Evolutionary conservation across 2,329 filamentous ascomycete species (phyloP), one percentile per base, ranked within the genome.

Genomic region (Trichoderma arundinaceum): DNA sequence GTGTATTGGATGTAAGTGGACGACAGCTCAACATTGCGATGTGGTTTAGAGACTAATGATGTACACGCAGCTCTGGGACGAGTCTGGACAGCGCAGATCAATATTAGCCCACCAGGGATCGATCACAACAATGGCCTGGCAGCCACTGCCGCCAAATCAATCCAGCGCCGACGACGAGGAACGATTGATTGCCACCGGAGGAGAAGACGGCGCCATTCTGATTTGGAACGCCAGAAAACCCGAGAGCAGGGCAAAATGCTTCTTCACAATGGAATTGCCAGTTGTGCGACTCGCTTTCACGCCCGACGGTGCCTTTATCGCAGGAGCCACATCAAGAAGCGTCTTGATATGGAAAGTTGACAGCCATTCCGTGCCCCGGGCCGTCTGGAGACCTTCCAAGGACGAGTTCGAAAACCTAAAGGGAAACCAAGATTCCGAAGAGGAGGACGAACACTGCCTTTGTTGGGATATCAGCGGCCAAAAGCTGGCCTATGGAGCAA

Each of bases 291-390:
- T 89, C 2, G 81, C 87, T 1, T 89, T 89, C 67, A 88, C 86
- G 0, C 87, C 87, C 0, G 86, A 89, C 67, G 87, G 87, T 1
- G 82, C 82, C 19, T 88, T 88, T 69, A 83, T 90, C 59, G 87
- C 87, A 0, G 86, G 85, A 4, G 87, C 86, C 5, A 88, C 86
- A 0, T 81, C 81, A 19, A 82, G 83, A 39, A 82, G 81, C 65
- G 84, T 89, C 13, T 76, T 88, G 44, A 88, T 90, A 52, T 90
- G 87, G 86, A 89, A 88, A 72, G 83, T 88, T 12, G 86, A 84
- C 67, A 87, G 86, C 60, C 79, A 83, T 52, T 77, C 80, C 32
- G 80, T 87, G 52, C 87, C 87, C 4, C 80, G 85, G 52, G 87
- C 87, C 15, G 85, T 81, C 71, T 90, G 87, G 87, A 84, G 79